Conservation (phyloP, 495 filamentous ascomycete genomes). For the Xylaria castorea region DNA sequence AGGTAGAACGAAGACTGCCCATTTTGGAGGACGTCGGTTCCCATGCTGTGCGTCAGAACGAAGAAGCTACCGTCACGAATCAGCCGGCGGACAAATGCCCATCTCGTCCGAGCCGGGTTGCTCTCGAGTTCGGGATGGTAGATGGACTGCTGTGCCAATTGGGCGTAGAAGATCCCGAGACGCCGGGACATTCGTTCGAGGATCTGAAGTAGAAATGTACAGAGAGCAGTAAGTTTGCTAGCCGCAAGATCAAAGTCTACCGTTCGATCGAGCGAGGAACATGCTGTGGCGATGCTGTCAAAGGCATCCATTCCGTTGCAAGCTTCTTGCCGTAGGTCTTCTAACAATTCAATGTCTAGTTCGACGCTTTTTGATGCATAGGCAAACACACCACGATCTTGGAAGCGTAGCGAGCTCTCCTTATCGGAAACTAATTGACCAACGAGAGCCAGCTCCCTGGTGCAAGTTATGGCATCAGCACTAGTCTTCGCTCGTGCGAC, state of each 20-base stretch:
- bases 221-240: conserved; percentile 47
- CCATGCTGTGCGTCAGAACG: conserved; percentile 48
- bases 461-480: conserved; percentile 47
- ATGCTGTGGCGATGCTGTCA: conserved; percentile 46
- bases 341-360: conserved; percentile 55
- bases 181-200: conserved; percentile 57
- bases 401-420: conserved; percentile 48
- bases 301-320: conserved; percentile 60
- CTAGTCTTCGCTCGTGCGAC: conserved; percentile 56
- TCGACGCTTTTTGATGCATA: conserved; percentile 56
- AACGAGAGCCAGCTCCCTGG: conserved; percentile 54
- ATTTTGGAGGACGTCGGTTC: conserved; percentile 42
- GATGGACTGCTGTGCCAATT: conserved; percentile 52
- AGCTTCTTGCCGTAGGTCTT: conserved; percentile 57
- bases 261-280: conserved; percentile 29
- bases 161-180: conserved; percentile 54
- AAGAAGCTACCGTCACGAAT: conserved; percentile 57
- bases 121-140: conserved; percentile 55
- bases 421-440: conserved; percentile 55
- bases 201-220: conserved; percentile 54
- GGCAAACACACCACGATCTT: conserved; percentile 54
- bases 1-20: conserved; percentile 40
- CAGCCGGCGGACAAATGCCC: conserved; percentile 52
- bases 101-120: conserved; percentile 55
- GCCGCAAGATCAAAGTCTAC: conserved; percentile 32